Evolutionary conservation across 2,329 filamentous ascomycete genomes (phyloP).

Genomic region (Harringtonia aguacate): DNA sequence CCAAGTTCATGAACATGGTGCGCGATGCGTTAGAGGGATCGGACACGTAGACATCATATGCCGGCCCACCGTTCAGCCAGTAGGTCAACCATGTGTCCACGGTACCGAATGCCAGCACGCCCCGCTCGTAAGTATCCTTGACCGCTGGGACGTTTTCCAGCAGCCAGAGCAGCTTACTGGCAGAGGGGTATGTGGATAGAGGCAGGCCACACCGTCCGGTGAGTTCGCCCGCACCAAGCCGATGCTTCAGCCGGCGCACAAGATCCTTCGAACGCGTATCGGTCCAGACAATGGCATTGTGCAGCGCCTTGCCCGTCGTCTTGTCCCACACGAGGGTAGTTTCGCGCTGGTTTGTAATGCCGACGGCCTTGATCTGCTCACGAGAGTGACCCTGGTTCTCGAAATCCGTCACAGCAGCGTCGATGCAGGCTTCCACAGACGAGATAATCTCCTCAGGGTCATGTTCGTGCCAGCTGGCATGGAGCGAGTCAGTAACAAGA

Average conservation of each 20-base stretch:
- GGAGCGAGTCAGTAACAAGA: not conserved
- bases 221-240: slow-evolving; percentile 57
- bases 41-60: slow-evolving; percentile 61
- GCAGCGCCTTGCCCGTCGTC: slow-evolving; percentile 66
- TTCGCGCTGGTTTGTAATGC: slow-evolving; percentile 86
- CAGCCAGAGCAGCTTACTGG: slow-evolving; percentile 80
- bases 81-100: slow-evolving; percentile 84
- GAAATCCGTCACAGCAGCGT: slow-evolving; percentile 63
- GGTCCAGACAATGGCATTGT: slow-evolving; percentile 84
- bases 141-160: slow-evolving; percentile 61
- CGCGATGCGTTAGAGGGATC: slow-evolving; percentile 81
- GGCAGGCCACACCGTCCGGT: slow-evolving; percentile 66
- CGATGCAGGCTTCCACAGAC: slow-evolving; percentile 72
- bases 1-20: slow-evolving; percentile 91
- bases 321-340: slow-evolving; percentile 80
- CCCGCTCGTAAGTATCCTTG: slow-evolving; percentile 62
- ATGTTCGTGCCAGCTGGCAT: slow-evolving; percentile 77
- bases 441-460: slow-evolving; percentile 66
- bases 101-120: slow-evolving; percentile 74
- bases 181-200: slow-evolving; percentile 79
- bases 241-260: slow-evolving; percentile 64
- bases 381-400: slow-evolving; percentile 54
- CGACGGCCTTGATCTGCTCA: slow-evolving; percentile 63
- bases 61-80: slow-evolving; percentile 64
- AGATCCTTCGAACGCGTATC: slow-evolving; percentile 69